phyloP scores from a whole-genome alignment of 2,329 filamentous ascomycete genomes.

The Penicillium sp. region DNA sequence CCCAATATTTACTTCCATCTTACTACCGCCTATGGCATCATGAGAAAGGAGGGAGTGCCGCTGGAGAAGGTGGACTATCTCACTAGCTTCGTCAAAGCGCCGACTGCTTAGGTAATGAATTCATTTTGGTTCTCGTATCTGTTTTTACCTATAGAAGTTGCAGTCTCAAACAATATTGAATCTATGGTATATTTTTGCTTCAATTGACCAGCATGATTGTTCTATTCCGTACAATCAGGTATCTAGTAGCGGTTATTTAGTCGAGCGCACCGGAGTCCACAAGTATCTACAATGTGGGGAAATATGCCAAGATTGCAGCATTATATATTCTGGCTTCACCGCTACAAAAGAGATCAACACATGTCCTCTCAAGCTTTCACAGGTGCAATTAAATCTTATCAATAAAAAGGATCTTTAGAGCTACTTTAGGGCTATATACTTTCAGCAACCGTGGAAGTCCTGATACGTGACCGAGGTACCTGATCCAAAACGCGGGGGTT shows the following conservation, averaged over 20 bases:
- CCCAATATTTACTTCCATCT: constrained; percentile 25
- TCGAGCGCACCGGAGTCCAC: too few relatives aligned
- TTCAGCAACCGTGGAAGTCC: not conserved
- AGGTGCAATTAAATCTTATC: not conserved
- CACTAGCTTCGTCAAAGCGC: not conserved
- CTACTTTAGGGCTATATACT: not conserved
- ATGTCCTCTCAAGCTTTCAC: too few relatives aligned
- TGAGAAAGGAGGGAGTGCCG: constrained; percentile 18
- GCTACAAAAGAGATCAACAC: too few relatives aligned
- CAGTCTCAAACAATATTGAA: not conserved
- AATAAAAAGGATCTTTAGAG: not conserved
- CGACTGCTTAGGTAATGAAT: not conserved
- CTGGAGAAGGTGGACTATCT: constrained; percentile 11
- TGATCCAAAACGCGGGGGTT: constrained; percentile 9
- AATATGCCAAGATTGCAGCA: too few relatives aligned
- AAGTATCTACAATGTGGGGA: too few relatives aligned
- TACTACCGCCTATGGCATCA: constrained; percentile 19
- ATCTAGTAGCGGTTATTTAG: too few relatives aligned
- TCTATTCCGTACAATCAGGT: not conserved
- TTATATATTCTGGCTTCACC: too few relatives aligned
- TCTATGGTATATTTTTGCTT: not conserved
- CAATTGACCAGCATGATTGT: not conserved
- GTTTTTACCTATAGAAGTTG: not conserved
- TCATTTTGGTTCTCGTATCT: not conserved
- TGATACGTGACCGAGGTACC: not conserved